Conservation (phyloP, 78 protist genomes). For the Bodo saltans region DNA sequence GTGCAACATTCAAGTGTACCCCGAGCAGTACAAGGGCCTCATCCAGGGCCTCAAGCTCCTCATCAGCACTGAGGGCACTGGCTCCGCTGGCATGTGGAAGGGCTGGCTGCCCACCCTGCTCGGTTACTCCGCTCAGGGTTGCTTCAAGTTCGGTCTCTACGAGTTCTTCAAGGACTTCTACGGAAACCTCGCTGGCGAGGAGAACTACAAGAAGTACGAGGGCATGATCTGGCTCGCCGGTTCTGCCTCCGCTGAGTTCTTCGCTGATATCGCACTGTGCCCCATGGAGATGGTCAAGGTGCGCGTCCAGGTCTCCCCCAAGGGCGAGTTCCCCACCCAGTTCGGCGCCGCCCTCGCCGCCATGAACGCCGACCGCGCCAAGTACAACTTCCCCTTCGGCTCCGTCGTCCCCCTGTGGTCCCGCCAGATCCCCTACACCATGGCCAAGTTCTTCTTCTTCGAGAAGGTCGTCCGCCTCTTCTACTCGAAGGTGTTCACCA, state of each 20-base stretch:
- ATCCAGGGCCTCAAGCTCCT: constrained; percentile 24
- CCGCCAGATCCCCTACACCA: constrained; percentile 90
- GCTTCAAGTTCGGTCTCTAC: constrained; percentile 44
- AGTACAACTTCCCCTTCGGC: constrained; percentile 16
- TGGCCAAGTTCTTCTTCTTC: constrained; percentile 62
- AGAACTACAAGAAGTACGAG: constrained; percentile 1
- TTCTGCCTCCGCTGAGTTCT: constrained; percentile 46
- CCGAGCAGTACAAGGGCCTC: constrained; percentile 31
- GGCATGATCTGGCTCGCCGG: constrained; percentile 26
- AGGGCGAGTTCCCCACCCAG: constrained; percentile 10
- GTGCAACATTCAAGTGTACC: constrained; percentile 51
- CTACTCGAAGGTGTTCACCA: constrained; percentile 38
- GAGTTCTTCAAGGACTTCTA: constrained; percentile 37
- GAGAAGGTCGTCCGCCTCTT: constrained; percentile 52
- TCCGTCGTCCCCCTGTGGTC: constrained; percentile 12
- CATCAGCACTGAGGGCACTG: constrained; percentile 24
- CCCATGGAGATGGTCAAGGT: constrained; percentile 40
- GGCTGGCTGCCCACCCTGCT: constrained; percentile 35
- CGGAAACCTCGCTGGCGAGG: constrained; percentile 32
- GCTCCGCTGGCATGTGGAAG: constrained; percentile 22
- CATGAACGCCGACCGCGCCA: constrained; percentile 5
- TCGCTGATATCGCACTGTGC: constrained; percentile 50
- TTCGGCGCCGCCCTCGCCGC: not conserved
- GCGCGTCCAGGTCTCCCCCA: constrained; percentile 11
- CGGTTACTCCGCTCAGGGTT: constrained; percentile 49